phyloP scores from a whole-genome alignment of 208 protist genomes.

The Trypanosoma grayi region DNA sequence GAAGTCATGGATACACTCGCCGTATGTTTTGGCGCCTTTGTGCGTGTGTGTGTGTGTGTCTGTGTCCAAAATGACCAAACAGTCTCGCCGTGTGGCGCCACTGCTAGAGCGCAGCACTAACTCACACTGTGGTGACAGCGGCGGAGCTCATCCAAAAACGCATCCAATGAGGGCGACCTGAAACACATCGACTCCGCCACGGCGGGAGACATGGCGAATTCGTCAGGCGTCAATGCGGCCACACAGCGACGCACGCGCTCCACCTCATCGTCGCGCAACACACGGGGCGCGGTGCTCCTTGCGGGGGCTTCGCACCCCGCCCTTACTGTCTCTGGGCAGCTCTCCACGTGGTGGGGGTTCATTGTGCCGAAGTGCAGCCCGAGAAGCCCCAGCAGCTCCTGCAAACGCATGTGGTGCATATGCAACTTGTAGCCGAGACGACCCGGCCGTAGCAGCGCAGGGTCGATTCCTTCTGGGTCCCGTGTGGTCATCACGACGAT shows the following conservation, averaged over 20 bases:
- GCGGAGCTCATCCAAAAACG: conserved; percentile 7
- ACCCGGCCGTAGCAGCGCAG: conserved; percentile 83
- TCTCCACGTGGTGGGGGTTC: conserved; percentile 3
- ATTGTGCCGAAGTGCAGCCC: conserved; percentile 73
- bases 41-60: too few species aligned
- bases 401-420: conserved; percentile 60
- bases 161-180: conserved; percentile 1
- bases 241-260: conserved; percentile 8
- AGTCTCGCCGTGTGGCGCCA: too few species aligned
- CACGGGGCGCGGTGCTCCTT: background rate
- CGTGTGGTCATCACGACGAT: conserved; percentile 88
- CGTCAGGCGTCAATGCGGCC: background rate
- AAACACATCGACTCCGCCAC: conserved; percentile 22
- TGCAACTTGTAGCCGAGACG: conserved; percentile 71
- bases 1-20: background rate
- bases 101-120: too few species aligned
- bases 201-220: conserved; percentile 11
- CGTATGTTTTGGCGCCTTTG: too few species aligned
- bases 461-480: conserved; percentile 83
- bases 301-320: background rate
- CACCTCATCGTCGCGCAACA: background rate
- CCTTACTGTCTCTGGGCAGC: background rate
- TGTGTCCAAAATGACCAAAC: too few species aligned
- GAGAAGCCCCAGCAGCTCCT: conserved; percentile 48
- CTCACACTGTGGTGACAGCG: background rate